Conservation (phyloP, 257 asterid genomes). For the Solanum corneliomulleri region DNA sequence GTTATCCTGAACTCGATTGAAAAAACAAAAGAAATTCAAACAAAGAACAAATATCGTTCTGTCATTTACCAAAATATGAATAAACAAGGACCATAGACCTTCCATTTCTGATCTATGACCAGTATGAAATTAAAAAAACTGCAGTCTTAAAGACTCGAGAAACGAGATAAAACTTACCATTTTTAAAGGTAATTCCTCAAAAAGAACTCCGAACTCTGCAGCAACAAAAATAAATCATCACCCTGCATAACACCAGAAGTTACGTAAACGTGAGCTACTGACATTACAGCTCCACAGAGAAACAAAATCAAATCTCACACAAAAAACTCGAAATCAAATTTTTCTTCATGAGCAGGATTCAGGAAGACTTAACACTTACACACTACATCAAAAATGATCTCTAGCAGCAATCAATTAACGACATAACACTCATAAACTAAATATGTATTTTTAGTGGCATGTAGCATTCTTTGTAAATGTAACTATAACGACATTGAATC, state of each 20-base stretch:
- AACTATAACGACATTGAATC: neutral
- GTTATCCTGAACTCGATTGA: constrained; percentile 5
- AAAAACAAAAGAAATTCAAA: neutral
- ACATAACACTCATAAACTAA: no score
- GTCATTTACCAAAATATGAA: neutral
- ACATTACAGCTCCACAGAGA: neutral
- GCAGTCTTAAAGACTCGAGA: neutral
- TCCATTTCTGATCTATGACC: neutral
- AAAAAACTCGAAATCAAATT: neutral
- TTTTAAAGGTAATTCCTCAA: neutral
- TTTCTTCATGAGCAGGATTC: neutral
- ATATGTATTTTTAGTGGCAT: neutral
- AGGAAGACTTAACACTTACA: neutral
- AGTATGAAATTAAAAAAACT: neutral
- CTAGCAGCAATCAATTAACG: no score
- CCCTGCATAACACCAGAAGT: neutral
- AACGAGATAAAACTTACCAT: neutral
- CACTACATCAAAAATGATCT: neutral
- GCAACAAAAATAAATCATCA: neutral
- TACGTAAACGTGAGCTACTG: neutral
- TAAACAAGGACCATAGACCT: neutral
- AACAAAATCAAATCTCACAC: neutral
- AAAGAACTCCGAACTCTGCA: neutral
- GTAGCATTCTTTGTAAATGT: no score
- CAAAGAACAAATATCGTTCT: neutral